These are phyloP conservation scores for Aureobasidium lini DNA, from an alignment of 2,329 filamentous ascomycete genomes.

Conservation along the genomic window DNA sequence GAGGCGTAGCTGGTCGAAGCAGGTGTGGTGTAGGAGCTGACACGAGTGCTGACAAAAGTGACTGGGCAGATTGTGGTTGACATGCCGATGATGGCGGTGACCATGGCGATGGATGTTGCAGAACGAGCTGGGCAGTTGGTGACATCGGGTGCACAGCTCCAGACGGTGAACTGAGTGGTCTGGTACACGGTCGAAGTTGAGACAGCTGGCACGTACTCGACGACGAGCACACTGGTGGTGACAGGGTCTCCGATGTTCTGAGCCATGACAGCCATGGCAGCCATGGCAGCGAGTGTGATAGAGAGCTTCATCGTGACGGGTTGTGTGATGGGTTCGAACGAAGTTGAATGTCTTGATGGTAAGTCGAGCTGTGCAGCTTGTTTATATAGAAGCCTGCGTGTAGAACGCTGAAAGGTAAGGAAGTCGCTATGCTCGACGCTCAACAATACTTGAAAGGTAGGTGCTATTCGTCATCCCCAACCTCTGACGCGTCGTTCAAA, in stretches of 20 bases:
- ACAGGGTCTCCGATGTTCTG: slow-evolving; percentile 5
- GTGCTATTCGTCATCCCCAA: not conserved
- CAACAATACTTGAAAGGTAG: not conserved
- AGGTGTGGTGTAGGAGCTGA: slow-evolving; percentile 5
- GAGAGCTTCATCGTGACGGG: slow-evolving; percentile 12
- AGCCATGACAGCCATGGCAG: slow-evolving; percentile 3
- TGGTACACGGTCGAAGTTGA: slow-evolving; percentile 36
- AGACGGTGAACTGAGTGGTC: slow-evolving; percentile 37
- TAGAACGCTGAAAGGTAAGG: not conserved
- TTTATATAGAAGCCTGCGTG: not conserved
- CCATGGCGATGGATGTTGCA: slow-evolving; percentile 24
- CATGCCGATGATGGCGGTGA: slow-evolving; percentile 33
- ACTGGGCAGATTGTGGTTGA: slow-evolving; percentile 40
- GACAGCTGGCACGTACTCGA: slow-evolving; percentile 26
- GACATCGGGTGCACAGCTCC: slow-evolving; percentile 32
- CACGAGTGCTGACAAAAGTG: slow-evolving; percentile 23
- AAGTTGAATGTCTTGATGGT: not conserved
- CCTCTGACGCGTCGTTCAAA: not conserved
- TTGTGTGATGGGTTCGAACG: not conserved
- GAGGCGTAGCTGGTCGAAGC: slow-evolving; percentile 15
- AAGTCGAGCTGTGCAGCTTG: not conserved
- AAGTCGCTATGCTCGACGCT: not conserved
- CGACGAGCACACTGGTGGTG: slow-evolving; percentile 20
- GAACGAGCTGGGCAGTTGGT: slow-evolving; percentile 31
- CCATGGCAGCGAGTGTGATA: not conserved